Evolutionary conservation across 306 rosid genomes (phyloP).

Genomic region (Lotus japonicus): DNA sequence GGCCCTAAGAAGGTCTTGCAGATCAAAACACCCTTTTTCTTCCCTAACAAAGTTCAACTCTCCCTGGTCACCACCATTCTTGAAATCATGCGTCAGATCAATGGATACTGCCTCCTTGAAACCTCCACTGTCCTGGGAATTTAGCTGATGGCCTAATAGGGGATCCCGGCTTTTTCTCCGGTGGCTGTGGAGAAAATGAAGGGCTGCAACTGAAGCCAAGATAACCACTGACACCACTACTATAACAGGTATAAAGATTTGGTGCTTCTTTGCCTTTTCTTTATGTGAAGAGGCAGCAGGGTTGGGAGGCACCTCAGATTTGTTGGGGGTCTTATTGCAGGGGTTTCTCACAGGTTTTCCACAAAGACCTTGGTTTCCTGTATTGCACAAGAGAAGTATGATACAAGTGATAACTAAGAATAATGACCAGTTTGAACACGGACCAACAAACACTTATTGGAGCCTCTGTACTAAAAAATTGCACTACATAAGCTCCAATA

Average conservation of each 20-base stretch:
- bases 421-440: no score
- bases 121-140: neutral
- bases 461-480: no score
- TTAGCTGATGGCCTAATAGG: neutral
- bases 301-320: neutral
- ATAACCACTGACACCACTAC: slow-evolving; percentile 18
- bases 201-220: slow-evolving; percentile 15
- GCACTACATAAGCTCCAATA: no score
- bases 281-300: neutral
- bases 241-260: slow-evolving; percentile 17
- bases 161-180: neutral
- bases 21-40: slow-evolving; percentile 37
- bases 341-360: slow-evolving; percentile 41
- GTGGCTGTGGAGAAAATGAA: slow-evolving; percentile 12
- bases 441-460: no score
- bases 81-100: slow-evolving; percentile 23
- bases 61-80: slow-evolving; percentile 24
- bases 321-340: slow-evolving; percentile 21
- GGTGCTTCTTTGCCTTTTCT: slow-evolving; percentile 21
- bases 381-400: neutral
- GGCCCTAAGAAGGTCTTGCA: slow-evolving; percentile 61
- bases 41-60: slow-evolving; percentile 42
- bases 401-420: neutral
- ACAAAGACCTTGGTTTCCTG: slow-evolving; percentile 57
- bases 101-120: slow-evolving; percentile 21